phyloP scores from a whole-genome alignment of 345 rosid genomes.

The Erucastrum elatum region DNA sequence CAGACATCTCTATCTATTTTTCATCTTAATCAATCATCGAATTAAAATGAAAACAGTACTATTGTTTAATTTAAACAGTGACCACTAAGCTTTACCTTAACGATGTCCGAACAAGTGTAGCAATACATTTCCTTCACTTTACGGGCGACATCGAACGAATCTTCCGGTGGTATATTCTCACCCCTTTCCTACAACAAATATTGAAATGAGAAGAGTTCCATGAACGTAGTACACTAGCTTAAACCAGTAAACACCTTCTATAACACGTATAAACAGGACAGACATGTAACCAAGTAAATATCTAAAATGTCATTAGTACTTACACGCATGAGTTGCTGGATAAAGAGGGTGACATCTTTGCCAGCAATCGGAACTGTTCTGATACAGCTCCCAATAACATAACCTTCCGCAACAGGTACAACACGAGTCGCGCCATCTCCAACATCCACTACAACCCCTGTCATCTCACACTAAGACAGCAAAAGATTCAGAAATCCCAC shows the following conservation, averaged over 20 bases:
- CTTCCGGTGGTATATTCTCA: slow-evolving; percentile 96
- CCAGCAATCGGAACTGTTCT: slow-evolving; percentile 90
- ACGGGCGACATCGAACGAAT: slow-evolving; percentile 90
- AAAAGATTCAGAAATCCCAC: slow-evolving; percentile 2
- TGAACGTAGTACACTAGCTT: no score
- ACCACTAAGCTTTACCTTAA: slow-evolving; percentile 60
- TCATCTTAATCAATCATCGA: no score
- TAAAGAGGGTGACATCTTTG: slow-evolving; percentile 82
- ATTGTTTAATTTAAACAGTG: not conserved
- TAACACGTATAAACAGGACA: no score
- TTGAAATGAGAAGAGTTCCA: slow-evolving; percentile 28
- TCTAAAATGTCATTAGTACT: not conserved
- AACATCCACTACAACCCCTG: slow-evolving; percentile 97
- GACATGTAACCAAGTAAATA: no score
- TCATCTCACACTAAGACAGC: slow-evolving; percentile 99
- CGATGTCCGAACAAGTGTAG: slow-evolving; percentile 92
- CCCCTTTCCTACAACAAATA: slow-evolving; percentile 80
- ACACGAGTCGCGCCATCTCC: slow-evolving; percentile 96
- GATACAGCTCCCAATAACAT: slow-evolving; percentile 94
- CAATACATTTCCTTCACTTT: slow-evolving; percentile 92
- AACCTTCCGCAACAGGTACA: slow-evolving; percentile 99
- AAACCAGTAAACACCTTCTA: no score
- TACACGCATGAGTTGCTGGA: slow-evolving; percentile 99
- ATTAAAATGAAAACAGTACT: not conserved
- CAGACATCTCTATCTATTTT: no score